These are phyloP conservation scores for Suhomyces anneliseae DNA, from an alignment of 1,139 yeast genomes.

Conservation along the genomic window DNA sequence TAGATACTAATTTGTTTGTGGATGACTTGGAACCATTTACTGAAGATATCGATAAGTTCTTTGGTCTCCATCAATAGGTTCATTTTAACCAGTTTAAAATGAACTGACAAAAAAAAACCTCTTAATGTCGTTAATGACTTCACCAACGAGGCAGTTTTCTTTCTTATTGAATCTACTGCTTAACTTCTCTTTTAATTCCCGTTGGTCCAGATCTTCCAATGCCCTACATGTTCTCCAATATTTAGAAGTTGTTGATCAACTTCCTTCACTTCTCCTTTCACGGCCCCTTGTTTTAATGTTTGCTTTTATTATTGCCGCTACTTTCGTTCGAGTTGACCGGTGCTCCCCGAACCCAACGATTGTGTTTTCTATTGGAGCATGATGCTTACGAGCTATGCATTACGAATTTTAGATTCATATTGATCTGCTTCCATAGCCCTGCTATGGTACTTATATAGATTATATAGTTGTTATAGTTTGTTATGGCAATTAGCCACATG, in stretches of 20 bases:
- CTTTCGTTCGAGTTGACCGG: background rate
- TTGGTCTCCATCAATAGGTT: background rate
- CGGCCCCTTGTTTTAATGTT: too few relatives aligned
- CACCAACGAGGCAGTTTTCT: too few relatives aligned
- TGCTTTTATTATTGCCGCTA: background rate
- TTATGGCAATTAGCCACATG: background rate
- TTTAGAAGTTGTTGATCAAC: background rate
- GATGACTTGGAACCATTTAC: background rate
- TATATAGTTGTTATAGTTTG: slow-evolving; percentile 1
- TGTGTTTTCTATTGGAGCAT: background rate
- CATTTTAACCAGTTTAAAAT: background rate
- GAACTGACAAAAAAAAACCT: background rate
- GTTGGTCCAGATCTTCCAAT: too few relatives aligned
- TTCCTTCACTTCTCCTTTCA: background rate
- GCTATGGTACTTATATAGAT: slow-evolving; percentile 3
- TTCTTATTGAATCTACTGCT: too few relatives aligned
- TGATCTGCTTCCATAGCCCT: slow-evolving; percentile 1
- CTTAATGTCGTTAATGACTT: background rate
- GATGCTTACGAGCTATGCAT: background rate
- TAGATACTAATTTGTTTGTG: background rate
- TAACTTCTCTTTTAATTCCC: too few relatives aligned
- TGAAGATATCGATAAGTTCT: background rate
- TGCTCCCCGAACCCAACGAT: background rate
- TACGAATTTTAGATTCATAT: background rate
- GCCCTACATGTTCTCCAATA: background rate